Evolutionary conservation across 164 flowering plant species (phyloP).

Genomic region (Paratinospora sagittata): DNA sequence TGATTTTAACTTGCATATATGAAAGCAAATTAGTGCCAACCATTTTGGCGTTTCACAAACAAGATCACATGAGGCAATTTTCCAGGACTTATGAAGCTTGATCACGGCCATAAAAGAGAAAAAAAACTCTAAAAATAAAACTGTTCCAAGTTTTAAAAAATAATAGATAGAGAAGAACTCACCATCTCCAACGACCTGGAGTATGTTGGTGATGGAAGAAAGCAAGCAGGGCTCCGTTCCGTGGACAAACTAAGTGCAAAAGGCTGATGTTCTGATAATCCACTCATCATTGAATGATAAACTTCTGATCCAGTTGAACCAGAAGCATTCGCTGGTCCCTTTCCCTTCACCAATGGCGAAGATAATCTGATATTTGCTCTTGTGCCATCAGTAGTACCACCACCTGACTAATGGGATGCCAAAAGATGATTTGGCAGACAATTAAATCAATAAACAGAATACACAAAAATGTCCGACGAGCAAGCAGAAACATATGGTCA

Average conservation of each 20-base stretch:
- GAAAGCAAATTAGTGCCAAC: no score
- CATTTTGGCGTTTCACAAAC: no score
- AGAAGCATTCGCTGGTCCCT: slow-evolving; percentile 4
- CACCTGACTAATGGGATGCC: slow-evolving; percentile 22
- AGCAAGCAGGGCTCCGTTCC: slow-evolving; percentile 31
- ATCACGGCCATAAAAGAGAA: neutral
- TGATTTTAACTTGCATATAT: no score
- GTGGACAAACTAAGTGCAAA: slow-evolving; percentile 19
- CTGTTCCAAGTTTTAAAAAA: neutral
- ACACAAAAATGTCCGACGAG: neutral
- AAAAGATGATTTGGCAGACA: slow-evolving; percentile 6
- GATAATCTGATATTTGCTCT: slow-evolving; percentile 15
- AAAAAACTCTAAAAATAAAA: no score
- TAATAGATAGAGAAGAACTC: slow-evolving; percentile 9
- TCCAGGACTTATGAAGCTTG: neutral
- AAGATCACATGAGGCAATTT: neutral
- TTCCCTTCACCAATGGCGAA: slow-evolving; percentile 12
- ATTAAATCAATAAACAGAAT: neutral
- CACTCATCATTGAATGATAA: slow-evolving; percentile 24
- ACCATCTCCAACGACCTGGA: slow-evolving; percentile 31
- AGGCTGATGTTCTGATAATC: slow-evolving; percentile 26
- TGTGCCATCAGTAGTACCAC: slow-evolving; percentile 14
- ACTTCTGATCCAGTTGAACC: slow-evolving; percentile 22
- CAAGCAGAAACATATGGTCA: neutral
- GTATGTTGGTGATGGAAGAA: slow-evolving; percentile 34